Conservation (phyloP, 176 grass and related monocot species). For the Thinopyrum elongatum region DNA sequence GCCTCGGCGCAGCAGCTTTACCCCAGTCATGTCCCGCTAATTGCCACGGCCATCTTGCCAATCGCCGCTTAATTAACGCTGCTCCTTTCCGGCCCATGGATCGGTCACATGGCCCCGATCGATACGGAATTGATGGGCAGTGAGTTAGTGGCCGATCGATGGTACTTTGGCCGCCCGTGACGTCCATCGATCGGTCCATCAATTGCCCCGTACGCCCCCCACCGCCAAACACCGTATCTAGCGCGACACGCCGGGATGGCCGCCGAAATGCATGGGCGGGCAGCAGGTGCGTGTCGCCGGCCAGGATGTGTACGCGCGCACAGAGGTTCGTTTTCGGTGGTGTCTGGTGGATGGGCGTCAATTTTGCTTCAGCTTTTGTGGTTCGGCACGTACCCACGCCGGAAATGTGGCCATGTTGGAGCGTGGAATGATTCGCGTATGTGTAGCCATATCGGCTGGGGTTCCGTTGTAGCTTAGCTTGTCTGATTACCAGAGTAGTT, state of each 20-base stretch:
- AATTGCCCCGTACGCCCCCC: not conserved
- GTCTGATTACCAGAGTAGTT: not conserved
- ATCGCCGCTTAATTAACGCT: not conserved
- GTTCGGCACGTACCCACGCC: not conserved
- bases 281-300: not conserved
- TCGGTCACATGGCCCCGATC: not conserved
- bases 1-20: not conserved
- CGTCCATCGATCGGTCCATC: not conserved
- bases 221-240: constrained; percentile 37
- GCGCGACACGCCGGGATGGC: constrained; percentile 16
- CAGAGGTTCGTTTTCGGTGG: not conserved
- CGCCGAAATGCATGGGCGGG: constrained; percentile 19
- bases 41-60: too few species aligned
- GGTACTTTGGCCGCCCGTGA: constrained; percentile 11
- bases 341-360: not conserved
- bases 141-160: not conserved
- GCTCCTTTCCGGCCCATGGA: not conserved
- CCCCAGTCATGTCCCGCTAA: not conserved
- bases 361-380: not conserved
- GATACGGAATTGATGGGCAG: not conserved
- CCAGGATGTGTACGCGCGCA: not conserved
- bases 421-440: not conserved
- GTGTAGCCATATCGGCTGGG: not conserved
- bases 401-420: not conserved
- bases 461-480: too few species aligned